Conservation (phyloP, 73 alveolate genomes). For the Halteria grandinella region DNA sequence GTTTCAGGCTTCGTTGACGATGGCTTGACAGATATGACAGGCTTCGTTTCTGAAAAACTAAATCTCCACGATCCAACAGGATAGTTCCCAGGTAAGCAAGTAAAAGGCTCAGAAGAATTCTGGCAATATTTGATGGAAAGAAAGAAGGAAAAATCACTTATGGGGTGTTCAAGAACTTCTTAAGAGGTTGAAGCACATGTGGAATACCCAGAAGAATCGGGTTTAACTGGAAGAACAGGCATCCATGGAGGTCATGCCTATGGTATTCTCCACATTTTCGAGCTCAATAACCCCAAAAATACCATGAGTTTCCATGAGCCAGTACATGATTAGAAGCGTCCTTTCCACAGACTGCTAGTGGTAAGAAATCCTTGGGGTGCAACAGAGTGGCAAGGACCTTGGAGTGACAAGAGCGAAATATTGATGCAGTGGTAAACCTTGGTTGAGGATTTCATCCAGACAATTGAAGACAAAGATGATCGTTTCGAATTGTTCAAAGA, state of each 20-base stretch:
- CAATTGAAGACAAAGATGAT: conserved; percentile 77
- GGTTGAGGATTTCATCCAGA: conserved; percentile 56
- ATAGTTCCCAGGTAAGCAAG: conserved; percentile 61
- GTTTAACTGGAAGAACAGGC: conserved; percentile 78
- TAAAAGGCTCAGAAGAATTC: conserved; percentile 70
- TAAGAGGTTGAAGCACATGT: conserved; percentile 79
- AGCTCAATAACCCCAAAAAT: conserved; percentile 75
- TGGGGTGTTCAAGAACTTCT: conserved; percentile 89
- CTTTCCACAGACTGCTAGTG: conserved; percentile 83
- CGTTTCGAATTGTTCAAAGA: conserved; percentile 85
- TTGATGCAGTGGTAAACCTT: conserved; percentile 57
- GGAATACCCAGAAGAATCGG: conserved; percentile 25
- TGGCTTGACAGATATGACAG: conserved; percentile 96
- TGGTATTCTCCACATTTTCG: conserved; percentile 93
- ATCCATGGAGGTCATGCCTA: conserved; percentile 97
- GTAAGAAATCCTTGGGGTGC: conserved; percentile 99
- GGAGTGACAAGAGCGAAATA: conserved; percentile 94
- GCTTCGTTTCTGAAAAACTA: conserved; percentile 90
- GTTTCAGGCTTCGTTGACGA: conserved; percentile 97
- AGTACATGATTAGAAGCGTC: background rate
- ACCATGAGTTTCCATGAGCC: conserved; percentile 38
- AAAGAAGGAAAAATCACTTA: conserved; percentile 78
- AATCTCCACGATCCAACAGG: conserved; percentile 65
- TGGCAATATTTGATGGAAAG: conserved; percentile 64
- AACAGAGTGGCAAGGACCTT: conserved; percentile 94